Conservation (phyloP, 1,284 basidiomycete genomes). For the Ceratobasidium papillatum region DNA sequence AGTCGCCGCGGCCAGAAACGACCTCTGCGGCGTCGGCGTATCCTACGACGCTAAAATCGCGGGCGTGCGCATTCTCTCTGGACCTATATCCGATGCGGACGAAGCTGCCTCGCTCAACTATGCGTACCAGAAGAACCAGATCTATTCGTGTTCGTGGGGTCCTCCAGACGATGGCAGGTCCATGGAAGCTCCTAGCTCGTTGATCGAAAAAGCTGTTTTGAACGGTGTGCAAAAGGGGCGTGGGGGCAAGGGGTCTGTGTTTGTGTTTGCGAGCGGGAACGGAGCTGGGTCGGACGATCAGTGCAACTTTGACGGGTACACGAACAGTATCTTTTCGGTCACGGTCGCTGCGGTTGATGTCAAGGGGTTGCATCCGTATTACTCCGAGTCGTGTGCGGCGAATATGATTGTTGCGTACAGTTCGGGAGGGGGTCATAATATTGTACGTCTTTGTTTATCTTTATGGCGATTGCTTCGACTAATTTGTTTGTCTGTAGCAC, state of each 20-base stretch:
- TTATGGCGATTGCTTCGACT: neutral
- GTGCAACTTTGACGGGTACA: constrained; percentile 99
- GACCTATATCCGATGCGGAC: constrained; percentile 97
- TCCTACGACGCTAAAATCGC: constrained; percentile 92
- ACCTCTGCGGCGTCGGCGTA: constrained; percentile 94
- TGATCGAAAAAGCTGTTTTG: constrained; percentile 94
- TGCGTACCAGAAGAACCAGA: constrained; percentile 90
- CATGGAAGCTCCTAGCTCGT: constrained; percentile 93
- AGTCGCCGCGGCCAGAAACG: constrained; percentile 96
- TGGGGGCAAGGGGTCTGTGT: constrained; percentile 89
- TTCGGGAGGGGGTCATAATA: constrained; percentile 93
- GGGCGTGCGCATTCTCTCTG: constrained; percentile 94
- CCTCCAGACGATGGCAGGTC: constrained; percentile 94
- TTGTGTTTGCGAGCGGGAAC: constrained; percentile 98
- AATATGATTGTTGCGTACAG: constrained; percentile 97
- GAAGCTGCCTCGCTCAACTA: constrained; percentile 96
- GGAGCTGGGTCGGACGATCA: constrained; percentile 93
- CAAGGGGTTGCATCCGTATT: constrained; percentile 93
- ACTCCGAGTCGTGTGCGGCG: constrained; percentile 96
- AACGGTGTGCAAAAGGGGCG: constrained; percentile 95
- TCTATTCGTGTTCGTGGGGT: constrained; percentile 98
- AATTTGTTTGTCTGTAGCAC: constrained; percentile 63
- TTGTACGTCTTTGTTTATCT: constrained; percentile 65
- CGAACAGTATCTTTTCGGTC: constrained; percentile 96
- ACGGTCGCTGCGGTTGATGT: constrained; percentile 95